Percentiles rank a stretch among this genome's conserved stretches.
phyloP scores from a whole-genome alignment of 108 stramenopile genomes.

The Cyclotella choctawhatcheeana region DNA sequence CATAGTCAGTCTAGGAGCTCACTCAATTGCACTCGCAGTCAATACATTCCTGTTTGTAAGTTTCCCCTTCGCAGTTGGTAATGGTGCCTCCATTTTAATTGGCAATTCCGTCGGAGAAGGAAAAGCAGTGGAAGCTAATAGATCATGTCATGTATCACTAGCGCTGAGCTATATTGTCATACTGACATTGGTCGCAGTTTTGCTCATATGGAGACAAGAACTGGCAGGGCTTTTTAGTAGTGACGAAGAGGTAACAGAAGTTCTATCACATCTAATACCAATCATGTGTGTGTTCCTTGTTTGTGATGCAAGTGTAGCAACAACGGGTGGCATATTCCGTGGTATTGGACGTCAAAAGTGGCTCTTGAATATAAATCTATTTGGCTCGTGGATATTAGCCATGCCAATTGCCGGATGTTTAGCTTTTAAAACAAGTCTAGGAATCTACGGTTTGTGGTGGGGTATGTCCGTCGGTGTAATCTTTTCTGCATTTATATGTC shows the following conservation, averaged over 20 bases:
- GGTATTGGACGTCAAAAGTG: slow-evolving; percentile 44
- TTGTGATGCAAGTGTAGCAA: slow-evolving; percentile 44
- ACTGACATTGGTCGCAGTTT: slow-evolving; percentile 11
- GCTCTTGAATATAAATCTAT: slow-evolving; percentile 33
- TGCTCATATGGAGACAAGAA: slow-evolving; percentile 21
- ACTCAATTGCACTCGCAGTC: slow-evolving; percentile 39
- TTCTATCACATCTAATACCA: slow-evolving; percentile 36
- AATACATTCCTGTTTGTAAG: slow-evolving; percentile 38
- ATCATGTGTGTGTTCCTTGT: slow-evolving; percentile 48
- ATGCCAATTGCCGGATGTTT: slow-evolving; percentile 31
- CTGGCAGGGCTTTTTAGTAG: slow-evolving; percentile 40
- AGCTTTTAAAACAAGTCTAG: slow-evolving; percentile 28
- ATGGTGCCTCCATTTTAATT: slow-evolving; percentile 54
- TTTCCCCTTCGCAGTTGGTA: slow-evolving; percentile 52
- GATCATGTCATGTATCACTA: slow-evolving; percentile 26
- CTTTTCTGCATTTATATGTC: background rate
- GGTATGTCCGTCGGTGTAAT: slow-evolving; percentile 15
- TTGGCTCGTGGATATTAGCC: slow-evolving; percentile 46
- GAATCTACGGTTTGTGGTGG: slow-evolving; percentile 18
- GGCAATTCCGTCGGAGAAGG: slow-evolving; percentile 46
- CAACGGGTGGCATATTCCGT: slow-evolving; percentile 40
- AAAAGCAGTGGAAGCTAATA: slow-evolving; percentile 29
- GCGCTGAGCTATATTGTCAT: slow-evolving; percentile 19
- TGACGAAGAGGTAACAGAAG: slow-evolving; percentile 38
- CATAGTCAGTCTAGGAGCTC: slow-evolving; percentile 38